Conservation (phyloP, 441 rosid species). For the Codiaeum variegatum region DNA sequence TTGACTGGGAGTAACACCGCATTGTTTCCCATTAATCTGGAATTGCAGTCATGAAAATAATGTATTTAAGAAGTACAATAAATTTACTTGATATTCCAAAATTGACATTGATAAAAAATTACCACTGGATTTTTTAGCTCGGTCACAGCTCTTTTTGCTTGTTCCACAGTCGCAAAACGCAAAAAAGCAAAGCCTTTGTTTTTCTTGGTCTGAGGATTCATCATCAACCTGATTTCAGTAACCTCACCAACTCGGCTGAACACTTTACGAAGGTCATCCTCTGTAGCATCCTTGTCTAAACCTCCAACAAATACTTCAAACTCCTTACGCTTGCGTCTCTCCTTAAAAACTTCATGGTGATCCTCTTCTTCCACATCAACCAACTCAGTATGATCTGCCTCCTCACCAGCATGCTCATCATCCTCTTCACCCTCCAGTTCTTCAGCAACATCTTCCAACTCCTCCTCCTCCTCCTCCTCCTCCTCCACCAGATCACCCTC, state of each 20-base stretch:
- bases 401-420: constrained; percentile 52
- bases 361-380: constrained; percentile 70
- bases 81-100: constrained; percentile 32
- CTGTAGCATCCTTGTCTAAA: constrained; percentile 79
- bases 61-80: constrained; percentile 27
- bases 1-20: constrained; percentile 92
- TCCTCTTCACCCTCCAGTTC: constrained; percentile 64
- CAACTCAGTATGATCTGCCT: constrained; percentile 46
- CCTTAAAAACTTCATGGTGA: constrained; percentile 66
- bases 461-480: constrained; percentile 72
- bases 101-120: constrained; percentile 35
- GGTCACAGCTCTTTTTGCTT: constrained; percentile 80
- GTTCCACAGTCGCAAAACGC: constrained; percentile 87
- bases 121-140: constrained; percentile 92
- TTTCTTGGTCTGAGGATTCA: constrained; percentile 85
- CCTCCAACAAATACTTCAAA: constrained; percentile 95
- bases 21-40: constrained; percentile 94
- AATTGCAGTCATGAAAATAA: constrained; percentile 43
- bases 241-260: constrained; percentile 80
- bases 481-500: constrained; percentile 66
- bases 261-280: constrained; percentile 75
- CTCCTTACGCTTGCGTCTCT: constrained; percentile 94
- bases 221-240: constrained; percentile 78
- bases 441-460: constrained; percentile 59
- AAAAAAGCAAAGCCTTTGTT: constrained; percentile 96